Evolutionary conservation across 2,329 filamentous ascomycete genomes (phyloP).

Genomic region (Botrytis pseudocinerea): DNA sequence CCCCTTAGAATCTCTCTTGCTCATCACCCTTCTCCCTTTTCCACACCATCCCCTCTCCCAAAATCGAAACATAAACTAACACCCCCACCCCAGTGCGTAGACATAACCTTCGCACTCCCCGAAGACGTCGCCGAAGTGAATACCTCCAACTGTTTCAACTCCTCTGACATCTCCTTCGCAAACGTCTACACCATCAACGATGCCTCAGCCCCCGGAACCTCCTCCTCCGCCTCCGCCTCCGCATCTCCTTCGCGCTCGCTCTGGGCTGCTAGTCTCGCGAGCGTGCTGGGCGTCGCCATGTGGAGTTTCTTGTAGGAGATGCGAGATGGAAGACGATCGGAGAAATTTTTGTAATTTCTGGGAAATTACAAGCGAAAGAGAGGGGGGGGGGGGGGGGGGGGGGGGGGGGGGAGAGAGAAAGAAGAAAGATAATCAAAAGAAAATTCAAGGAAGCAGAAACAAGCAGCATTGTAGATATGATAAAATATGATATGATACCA

Average conservation of each 20-base stretch:
- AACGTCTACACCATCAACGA: slow-evolving; percentile 65
- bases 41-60: not conserved
- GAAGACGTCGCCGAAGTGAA: slow-evolving; percentile 77
- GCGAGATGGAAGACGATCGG: too few species aligned
- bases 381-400: not conserved
- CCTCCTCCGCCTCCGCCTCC: not conserved
- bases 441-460: not conserved
- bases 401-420: not conserved
- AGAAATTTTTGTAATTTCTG: not conserved
- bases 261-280: not conserved
- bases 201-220: slow-evolving; percentile 16
- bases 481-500: not conserved
- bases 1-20: not conserved
- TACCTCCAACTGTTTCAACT: slow-evolving; percentile 85
- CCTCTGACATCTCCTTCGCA: slow-evolving; percentile 37
- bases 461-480: not conserved
- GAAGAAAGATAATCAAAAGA: not conserved
- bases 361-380: too few species aligned
- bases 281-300: not conserved
- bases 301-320: not conserved
- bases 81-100: slow-evolving; percentile 70
- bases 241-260: not conserved
- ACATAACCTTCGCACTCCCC: slow-evolving; percentile 86
- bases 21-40: not conserved
- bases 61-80: slow-evolving; percentile 11